Evolutionary conservation across 768 basidiomycete species (phyloP).

Genomic region (Trametes meyenii): DNA sequence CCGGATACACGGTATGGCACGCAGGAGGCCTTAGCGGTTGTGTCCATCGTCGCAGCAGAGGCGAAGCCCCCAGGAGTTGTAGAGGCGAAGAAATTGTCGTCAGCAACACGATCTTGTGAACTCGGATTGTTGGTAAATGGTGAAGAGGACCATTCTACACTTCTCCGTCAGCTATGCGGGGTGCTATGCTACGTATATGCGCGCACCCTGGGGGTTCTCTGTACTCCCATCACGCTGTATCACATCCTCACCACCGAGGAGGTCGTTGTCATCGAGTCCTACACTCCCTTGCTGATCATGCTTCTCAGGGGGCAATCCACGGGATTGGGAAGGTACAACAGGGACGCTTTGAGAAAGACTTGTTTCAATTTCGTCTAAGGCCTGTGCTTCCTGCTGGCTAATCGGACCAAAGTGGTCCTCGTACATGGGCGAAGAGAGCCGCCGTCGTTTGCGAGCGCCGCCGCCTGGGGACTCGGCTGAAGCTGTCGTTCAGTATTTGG

Average conservation of each 20-base stretch:
- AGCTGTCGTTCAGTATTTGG: not conserved
- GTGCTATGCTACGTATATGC: not conserved
- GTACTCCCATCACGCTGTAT: not conserved
- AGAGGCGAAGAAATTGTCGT: constrained; percentile 17
- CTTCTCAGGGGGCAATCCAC: constrained; percentile 3
- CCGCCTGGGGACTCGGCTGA: constrained; percentile 16
- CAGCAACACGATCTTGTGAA: constrained; percentile 10
- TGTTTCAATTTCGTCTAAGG: constrained; percentile 35
- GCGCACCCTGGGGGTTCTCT: constrained; percentile 6
- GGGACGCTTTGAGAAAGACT: constrained; percentile 9
- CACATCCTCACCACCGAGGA: not conserved
- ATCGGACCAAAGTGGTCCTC: constrained; percentile 43
- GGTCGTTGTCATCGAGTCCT: not conserved
- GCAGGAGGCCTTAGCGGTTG: not conserved
- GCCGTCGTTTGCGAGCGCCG: constrained; percentile 49
- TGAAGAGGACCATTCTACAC: constrained; percentile 19
- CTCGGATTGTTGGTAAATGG: not conserved
- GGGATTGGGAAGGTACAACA: not conserved
- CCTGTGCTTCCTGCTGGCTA: constrained; percentile 58
- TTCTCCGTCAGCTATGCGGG: not conserved
- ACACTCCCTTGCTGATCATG: not conserved
- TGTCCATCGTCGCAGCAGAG: not conserved
- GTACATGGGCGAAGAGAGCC: constrained; percentile 68
- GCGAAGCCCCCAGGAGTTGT: not conserved
- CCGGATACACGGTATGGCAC: not conserved